Base-by-base conservation (phyloP, 148 eudicot genomes). In the Agrostemma githago region DNA sequence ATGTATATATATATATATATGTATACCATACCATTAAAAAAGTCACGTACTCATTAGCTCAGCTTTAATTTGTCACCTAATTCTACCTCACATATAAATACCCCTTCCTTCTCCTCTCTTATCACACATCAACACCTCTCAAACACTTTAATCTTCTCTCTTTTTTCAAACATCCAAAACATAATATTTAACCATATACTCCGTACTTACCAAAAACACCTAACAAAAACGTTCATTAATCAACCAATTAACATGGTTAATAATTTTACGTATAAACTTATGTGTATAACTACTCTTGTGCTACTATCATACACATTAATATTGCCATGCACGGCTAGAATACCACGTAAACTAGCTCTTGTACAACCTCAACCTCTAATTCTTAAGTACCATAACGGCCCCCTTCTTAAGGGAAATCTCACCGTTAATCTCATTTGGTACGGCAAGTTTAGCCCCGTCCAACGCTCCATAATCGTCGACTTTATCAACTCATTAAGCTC, bases 401-500 rank as follows among this genome's bases (percentile, higher is more conserved):
- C 87, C 2, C 86, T 88, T 26, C 87, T 89, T 2, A 76, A 64
- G 6, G 95, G 95, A 38, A 83, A 80, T 21, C 74, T 89, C 17
- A 64, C 91, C 56, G 81, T 89, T 3, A 88, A 89, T 46, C 85
- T 89, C 67, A 84, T 89, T 15, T 89, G 91, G 95, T 89, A 89
- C 51, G 91, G 95, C n/a, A 77, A 78, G 7, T 86, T 88, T 85
- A 79, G 82, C 62, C 83, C 86, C 0, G n/a, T 78, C 72, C 89
- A 88, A 81, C 82, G 89, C 21, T 83, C 89, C 19, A 83, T 84
- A 54, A 77, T 88, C 42, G 38, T 78, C 54, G 91, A 89, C 63
- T 89, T 88, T 79, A 70, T 89, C 56, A 60, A 59, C 16, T 89
- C 91, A 3, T 81, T 89, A 1, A 66, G 77, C 19, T 64, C 76